Evolutionary conservation across 169 alveolate species (phyloP).

Genomic region (Plasmodium berghei): DNA sequence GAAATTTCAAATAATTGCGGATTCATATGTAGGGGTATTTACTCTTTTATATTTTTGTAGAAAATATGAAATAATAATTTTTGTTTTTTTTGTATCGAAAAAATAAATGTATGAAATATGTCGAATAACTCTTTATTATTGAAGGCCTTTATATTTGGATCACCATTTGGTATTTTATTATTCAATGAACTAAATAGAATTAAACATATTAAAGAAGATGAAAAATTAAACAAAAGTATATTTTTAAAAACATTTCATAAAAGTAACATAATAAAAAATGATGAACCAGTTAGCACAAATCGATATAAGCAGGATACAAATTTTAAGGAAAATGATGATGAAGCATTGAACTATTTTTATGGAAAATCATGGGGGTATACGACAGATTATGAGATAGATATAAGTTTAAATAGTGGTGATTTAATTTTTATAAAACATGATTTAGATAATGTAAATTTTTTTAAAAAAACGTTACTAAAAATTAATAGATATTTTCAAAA

Average conservation of each 20-base stretch:
- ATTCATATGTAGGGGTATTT: no score
- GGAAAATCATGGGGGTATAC: conserved; percentile 78
- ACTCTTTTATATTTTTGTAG: no score
- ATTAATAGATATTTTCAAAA: conserved; percentile 59
- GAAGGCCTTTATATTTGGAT: conserved; percentile 30
- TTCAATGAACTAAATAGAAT: conserved; percentile 59
- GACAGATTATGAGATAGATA: conserved; percentile 74
- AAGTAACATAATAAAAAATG: conserved; percentile 6
- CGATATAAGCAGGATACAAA: not conserved
- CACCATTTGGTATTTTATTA: conserved; percentile 41
- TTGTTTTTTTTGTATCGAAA: not conserved
- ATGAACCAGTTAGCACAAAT: not conserved
- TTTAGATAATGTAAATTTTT: conserved; percentile 45
- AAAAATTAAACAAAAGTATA: conserved; percentile 46
- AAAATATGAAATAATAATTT: not conserved
- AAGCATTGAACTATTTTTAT: conserved; percentile 56
- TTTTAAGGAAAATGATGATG: conserved; percentile 16
- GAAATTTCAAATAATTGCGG: no score
- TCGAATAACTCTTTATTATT: conserved; percentile 17
- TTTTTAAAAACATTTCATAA: conserved; percentile 57
- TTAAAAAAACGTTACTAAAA: conserved; percentile 40
- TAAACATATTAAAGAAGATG: conserved; percentile 47
- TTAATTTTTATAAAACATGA: conserved; percentile 71
- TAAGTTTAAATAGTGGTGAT: conserved; percentile 70
- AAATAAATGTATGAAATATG: conserved; percentile 47